Conservation (phyloP, 2,329 filamentous ascomycete species). For the Penicillium sp. region DNA sequence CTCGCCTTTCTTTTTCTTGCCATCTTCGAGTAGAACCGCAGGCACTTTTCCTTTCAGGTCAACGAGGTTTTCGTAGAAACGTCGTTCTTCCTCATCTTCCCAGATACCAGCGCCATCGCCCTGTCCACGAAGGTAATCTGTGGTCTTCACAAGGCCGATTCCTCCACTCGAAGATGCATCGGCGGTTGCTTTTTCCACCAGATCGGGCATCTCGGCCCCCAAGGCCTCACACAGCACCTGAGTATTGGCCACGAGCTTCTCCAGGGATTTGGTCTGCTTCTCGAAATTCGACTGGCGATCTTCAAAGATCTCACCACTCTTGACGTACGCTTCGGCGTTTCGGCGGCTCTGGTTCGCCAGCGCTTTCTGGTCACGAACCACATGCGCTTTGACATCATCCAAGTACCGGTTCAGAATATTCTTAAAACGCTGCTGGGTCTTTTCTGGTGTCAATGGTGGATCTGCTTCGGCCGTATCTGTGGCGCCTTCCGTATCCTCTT, state of each 20-base stretch:
- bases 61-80: conserved; percentile 95
- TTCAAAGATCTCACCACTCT: conserved; percentile 96
- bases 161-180: conserved; percentile 63
- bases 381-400: conserved; percentile 83
- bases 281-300: conserved; percentile 95
- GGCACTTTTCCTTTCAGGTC: conserved; percentile 95
- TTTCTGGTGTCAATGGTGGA: conserved; percentile 66
- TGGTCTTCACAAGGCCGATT: conserved; percentile 89
- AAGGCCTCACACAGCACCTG: conserved; percentile 86
- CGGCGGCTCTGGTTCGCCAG: conserved; percentile 81
- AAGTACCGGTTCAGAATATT: conserved; percentile 84
- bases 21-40: conserved; percentile 84
- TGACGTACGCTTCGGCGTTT: conserved; percentile 97
- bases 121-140: conserved; percentile 85
- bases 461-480: conserved; percentile 54
- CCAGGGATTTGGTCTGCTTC: conserved; percentile 85
- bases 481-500: conserved; percentile 44
- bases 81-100: conserved; percentile 96
- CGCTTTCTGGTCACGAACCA: conserved; percentile 86
- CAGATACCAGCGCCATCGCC: conserved; percentile 91
- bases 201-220: conserved; percentile 85
- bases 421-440: conserved; percentile 78
- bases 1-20: conserved; percentile 87
- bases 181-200: conserved; percentile 74
- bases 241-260: conserved; percentile 82